These are phyloP conservation scores for Avena atlantica DNA, from an alignment of 176 grass and related monocot species.

Conservation along the genomic window DNA sequence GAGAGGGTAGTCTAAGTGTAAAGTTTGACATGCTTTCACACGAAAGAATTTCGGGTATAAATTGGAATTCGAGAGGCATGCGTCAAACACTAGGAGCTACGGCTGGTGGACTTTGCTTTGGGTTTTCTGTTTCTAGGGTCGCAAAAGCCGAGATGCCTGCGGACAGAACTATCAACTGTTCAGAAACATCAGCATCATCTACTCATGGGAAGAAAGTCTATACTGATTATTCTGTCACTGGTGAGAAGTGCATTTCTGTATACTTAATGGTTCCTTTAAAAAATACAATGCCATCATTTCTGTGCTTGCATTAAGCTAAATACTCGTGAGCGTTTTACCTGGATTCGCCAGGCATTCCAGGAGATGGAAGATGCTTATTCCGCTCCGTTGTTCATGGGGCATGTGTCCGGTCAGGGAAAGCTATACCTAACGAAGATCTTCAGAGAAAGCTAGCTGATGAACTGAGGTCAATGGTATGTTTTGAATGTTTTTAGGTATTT, in stretches of 20 bases:
- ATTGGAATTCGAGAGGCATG: constrained; percentile 64
- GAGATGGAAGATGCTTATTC: constrained; percentile 54
- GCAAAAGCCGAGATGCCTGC: constrained; percentile 62
- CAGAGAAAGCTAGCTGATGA: constrained; percentile 88
- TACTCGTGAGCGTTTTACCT: constrained; percentile 32
- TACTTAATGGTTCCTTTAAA: constrained; percentile 1
- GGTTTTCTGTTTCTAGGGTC: constrained; percentile 59
- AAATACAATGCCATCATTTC: not conserved
- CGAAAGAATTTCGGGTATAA: constrained; percentile 40
- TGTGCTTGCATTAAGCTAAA: not conserved
- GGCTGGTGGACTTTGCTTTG: constrained; percentile 66
- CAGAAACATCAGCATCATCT: constrained; percentile 32
- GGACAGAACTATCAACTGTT: constrained; percentile 44
- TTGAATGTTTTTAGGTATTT: not conserved
- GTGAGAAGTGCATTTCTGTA: constrained; percentile 20
- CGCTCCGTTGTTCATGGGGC: constrained; percentile 83
- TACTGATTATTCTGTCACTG: constrained; percentile 89
- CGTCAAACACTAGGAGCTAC: constrained; percentile 64
- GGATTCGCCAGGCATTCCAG: constrained; percentile 70
- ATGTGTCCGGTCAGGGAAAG: constrained; percentile 54
- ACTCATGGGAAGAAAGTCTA: constrained; percentile 84
- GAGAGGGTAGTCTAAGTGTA: constrained; percentile 54
- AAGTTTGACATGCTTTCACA: constrained; percentile 55
- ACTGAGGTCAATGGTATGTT: constrained; percentile 71
- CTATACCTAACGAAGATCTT: constrained; percentile 67